Conservation (phyloP, 306 rosid genomes). For the Erythrophleum fordii region DNA sequence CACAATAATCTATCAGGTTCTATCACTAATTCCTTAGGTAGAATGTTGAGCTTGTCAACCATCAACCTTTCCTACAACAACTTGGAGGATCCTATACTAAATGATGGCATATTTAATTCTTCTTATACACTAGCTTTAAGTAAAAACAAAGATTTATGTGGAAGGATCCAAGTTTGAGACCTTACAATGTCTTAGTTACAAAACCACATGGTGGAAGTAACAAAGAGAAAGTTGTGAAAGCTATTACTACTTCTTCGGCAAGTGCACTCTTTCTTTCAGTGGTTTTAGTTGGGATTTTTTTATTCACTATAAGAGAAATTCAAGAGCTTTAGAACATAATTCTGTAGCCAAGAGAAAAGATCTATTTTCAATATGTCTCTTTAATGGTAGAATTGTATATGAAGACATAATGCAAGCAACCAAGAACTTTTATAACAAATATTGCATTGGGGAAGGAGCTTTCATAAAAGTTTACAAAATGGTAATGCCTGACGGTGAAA, state of each 20-base stretch:
- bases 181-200: background rate
- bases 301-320: background rate
- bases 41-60: constrained; percentile 26
- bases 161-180: background rate
- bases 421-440: constrained; percentile 25
- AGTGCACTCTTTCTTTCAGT: background rate
- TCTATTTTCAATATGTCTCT: constrained; percentile 25
- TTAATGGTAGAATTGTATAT: constrained; percentile 37
- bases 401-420: constrained; percentile 37
- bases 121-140: background rate
- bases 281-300: background rate
- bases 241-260: background rate
- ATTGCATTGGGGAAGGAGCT: constrained; percentile 38
- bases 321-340: background rate
- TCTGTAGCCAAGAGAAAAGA: background rate
- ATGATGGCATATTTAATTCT: background rate
- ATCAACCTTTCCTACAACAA: constrained; percentile 17
- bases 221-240: background rate
- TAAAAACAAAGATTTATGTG: constrained; percentile 29
- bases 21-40: no score
- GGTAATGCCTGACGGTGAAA: constrained; percentile 26
- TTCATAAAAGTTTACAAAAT: constrained; percentile 4
- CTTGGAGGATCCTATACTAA: background rate
- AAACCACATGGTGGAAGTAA: background rate
- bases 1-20: background rate